Evolutionary conservation across 2,329 filamentous ascomycete genomes (phyloP), one percentile per base, ranked within the genome.

Genomic region (Penicillium sp.): DNA sequence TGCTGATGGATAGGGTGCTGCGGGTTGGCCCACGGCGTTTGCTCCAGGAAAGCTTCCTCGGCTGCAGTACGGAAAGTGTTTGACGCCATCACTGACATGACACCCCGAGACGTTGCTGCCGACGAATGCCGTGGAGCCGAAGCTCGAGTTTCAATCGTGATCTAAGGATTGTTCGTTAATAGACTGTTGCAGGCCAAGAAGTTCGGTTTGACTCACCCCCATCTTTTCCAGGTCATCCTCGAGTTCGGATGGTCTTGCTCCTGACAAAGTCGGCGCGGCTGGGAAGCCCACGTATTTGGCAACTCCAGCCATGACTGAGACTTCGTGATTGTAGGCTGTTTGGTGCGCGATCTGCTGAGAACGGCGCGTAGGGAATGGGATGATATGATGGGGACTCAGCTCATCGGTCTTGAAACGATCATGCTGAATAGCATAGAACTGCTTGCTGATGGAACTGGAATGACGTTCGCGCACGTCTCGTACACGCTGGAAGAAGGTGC

Each of bases 261-360:
- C 81, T 50, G 78, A 78, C 71, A 98, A 86, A 29, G 88, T 80
- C 18, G 93, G 93, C n/a, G 91, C 93, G 28, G 92, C 91, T 31
- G 93, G 93, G 72, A 98, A 98, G 23, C 93, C 93, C 63, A 95
- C 85, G 67, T 96, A 91, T 72, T 96, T 97, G 31, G 92, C 91
- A 44, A 97, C 79, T 32, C 92, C 92, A 5, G 91, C 86, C 49
- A 98, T 75, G 25, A 96, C 83, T 0, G 91, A 95, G 4, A 98
- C 91, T 68, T 98, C 93, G 57, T 87, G 88, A 68, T 95, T 97
- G 74, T 97, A 97, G 41, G 91, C 87, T 43, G 90, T 81, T 60
- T 95, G 91, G 55, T 96, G 88, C 54, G 83, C 80, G 52, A 95
- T 81, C 63, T 92, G 88, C 62, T 91, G 86, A 25, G 84, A 81